Percentiles rank a stretch among this genome's conserved stretches.
These are phyloP conservation scores for Silene latifolia DNA, from an alignment of 148 eudicot species.

Conservation along the genomic window DNA sequence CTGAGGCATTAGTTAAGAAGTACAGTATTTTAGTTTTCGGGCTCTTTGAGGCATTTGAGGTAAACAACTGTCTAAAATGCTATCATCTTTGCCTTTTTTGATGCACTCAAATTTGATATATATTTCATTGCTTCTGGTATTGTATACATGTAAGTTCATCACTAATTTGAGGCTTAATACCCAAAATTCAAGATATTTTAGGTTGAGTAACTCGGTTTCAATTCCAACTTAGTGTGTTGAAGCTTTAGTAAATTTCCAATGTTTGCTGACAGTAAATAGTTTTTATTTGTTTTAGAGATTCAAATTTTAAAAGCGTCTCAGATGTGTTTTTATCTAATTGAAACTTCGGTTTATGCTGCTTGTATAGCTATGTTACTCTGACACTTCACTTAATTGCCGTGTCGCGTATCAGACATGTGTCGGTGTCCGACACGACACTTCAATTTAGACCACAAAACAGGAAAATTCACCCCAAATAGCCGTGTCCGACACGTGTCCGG, in stretches of 20 bases:
- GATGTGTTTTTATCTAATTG: too few relatives aligned
- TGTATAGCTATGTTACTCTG: too few relatives aligned
- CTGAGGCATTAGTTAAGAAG: constrained; percentile 62
- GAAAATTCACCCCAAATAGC: too few relatives aligned
- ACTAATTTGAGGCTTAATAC: not conserved
- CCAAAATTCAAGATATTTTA: not conserved
- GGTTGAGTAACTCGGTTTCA: not conserved
- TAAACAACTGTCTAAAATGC: constrained; percentile 25
- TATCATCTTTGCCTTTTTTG: not conserved
- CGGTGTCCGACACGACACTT: too few relatives aligned
- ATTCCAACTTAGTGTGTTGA: not conserved
- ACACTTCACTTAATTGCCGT: too few relatives aligned
- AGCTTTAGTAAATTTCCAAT: not conserved
- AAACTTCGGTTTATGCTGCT: not conserved
- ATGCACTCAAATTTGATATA: not conserved
- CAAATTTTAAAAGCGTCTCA: too few relatives aligned
- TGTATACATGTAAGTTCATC: constrained; percentile 3
- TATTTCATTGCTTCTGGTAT: not conserved
- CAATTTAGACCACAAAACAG: too few relatives aligned
- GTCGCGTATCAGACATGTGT: too few relatives aligned
- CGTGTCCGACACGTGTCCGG: too few relatives aligned
- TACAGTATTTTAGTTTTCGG: constrained; percentile 57
- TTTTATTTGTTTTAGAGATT: not conserved
- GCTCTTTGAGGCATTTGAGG: constrained; percentile 76
- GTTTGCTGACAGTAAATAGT: not conserved